These are phyloP conservation scores for Salvia miltiorrhiza DNA, from an alignment of 257 asterid genomes.

Conservation along the genomic window DNA sequence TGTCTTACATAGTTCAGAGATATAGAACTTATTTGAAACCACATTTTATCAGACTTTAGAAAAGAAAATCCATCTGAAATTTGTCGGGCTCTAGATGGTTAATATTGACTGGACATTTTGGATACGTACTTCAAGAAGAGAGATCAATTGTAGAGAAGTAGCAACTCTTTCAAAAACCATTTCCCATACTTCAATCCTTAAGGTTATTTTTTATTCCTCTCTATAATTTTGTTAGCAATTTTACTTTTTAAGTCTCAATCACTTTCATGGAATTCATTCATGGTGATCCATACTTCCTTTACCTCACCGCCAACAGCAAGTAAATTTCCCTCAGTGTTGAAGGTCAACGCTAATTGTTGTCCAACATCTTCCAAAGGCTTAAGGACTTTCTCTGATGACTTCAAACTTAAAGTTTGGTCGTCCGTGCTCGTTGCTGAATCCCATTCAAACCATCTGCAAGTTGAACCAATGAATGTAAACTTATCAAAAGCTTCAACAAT, in stretches of 20 bases:
- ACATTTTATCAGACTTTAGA: background rate
- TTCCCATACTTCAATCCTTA: background rate
- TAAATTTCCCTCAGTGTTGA: slow-evolving; percentile 66
- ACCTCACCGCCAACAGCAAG: slow-evolving; percentile 98
- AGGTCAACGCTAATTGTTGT: slow-evolving; percentile 78
- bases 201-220: background rate
- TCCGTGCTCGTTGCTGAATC: slow-evolving; percentile 29
- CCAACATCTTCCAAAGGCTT: slow-evolving; percentile 74
- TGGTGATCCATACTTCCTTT: slow-evolving; percentile 21
- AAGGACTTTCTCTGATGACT: slow-evolving; percentile 60
- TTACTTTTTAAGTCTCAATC: background rate
- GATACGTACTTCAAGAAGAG: background rate
- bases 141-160: background rate
- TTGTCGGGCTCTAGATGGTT: background rate
- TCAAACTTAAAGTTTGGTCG: slow-evolving; percentile 44
- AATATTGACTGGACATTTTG: background rate
- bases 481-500: slow-evolving; percentile 16
- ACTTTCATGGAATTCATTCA: background rate
- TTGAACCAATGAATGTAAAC: slow-evolving; percentile 9
- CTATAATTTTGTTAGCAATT: background rate
- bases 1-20: background rate
- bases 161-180: background rate
- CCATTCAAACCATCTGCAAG: slow-evolving; percentile 82
- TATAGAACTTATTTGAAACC: background rate
- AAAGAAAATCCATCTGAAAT: background rate